Base-by-base conservation (phyloP, 1,284 basidiomycete species). In the Marasmius oreades region DNA sequence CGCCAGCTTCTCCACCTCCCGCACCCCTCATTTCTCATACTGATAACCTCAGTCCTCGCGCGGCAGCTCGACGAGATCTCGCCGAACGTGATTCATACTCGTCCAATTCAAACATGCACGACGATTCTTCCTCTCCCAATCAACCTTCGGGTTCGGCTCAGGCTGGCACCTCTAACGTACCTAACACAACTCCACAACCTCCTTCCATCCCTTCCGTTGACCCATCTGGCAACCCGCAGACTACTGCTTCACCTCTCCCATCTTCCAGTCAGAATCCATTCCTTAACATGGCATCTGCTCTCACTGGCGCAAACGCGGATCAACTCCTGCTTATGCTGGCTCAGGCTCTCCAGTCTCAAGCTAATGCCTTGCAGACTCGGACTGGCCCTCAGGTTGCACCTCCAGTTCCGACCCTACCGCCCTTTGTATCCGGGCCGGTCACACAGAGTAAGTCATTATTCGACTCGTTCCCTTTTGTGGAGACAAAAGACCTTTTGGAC, bases 401-500 rank as follows among this genome's bases (percentile, higher is more conserved):
- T n/a, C n/a, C 55, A 51, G 8, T 31, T 22, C 55, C 46, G 26
- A 3, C 48, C 8, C 46, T 47, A 1, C 55, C 55, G 39, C 39
- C 51, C 16, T 53, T 53, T 36, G 22, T 26, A 11, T 36, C 51
- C 3, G 3, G 50, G 4, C 16, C 24, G 10, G 10, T 23, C 10
- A 16, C 24, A 26, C 28, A 2, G 28, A 14, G 37, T 56, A 42
- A 52, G 55, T 56, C 55, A 11, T 43, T 56, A 33, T 51, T 24
- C 18, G 22, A 37, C 33, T n/a, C 26, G 5, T 56, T 45, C 23
- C 44, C 51, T 18, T 36, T 42, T 34, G 28, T 57, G 11, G 55
- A 52, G 5, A 28, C 47, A 20, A 34, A 31, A 12, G 37, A 45
- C 51, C 7, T 57, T 14, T 20, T 57, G 51, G 55, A 57, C 5